Base-by-base conservation (phyloP, 2,329 filamentous ascomycete species). In the Apiospora sp. region DNA sequence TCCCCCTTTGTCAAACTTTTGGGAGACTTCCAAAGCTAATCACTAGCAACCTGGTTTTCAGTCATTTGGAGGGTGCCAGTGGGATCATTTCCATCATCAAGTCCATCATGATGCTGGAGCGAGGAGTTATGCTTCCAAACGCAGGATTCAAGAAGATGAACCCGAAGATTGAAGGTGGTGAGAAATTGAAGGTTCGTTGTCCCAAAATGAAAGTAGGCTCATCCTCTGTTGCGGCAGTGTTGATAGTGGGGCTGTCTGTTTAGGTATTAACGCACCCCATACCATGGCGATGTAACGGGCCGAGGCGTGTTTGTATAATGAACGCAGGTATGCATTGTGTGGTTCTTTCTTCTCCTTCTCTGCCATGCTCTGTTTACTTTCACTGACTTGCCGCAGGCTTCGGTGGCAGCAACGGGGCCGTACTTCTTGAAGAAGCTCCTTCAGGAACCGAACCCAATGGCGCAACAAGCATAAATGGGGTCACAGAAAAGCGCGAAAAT, bases 91-190 rank as follows among this genome's bases (percentile, higher is more conserved):
- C 78, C 7, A 71, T 82, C 24, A 79, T 83, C 70, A 83, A 83
- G 72, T 73, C 77, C 3, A 75, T 79, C 13, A 72, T 83, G 34
- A 71, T 84, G 76, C 74, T 87, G 3, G 84, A 86, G 73, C 82
- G 82, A 48, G 82, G 82, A 0, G 80, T 84, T 14, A 81, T 86
- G n/a, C 80, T 83, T 13, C 83, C 85, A 2, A 86, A 84, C 73
- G 77, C 77, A 44, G 81, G 84, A 61, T 86, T 85, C 68, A 76
- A 81, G 24, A 81, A 76, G n/a, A 76, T 78, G 1, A 86, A 86
- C 67, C 73, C 74, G 51, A 73, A 72, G 4, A 51, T 77, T 10
- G 46, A 48, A 16, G 46, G 46, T 5, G 46, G 46, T 2, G 46
- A 48, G 46, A 19, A 19, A 7, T 22, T 48, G 19, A 48, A 48